Evolutionary conservation across 2,329 filamentous ascomycete species (phyloP).

Genomic region (Epichloe baconii): DNA sequence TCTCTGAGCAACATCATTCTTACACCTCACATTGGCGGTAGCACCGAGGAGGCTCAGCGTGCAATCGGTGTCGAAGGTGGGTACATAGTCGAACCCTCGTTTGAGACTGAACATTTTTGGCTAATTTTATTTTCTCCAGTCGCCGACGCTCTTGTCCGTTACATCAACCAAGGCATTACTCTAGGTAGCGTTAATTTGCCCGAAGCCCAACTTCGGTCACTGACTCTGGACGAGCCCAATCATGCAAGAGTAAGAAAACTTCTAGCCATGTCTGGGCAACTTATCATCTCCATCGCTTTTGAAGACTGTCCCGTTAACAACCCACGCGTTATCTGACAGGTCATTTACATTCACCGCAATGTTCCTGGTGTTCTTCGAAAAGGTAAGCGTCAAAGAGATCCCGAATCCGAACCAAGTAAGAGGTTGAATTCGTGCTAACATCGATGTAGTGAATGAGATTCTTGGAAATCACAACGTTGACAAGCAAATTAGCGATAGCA

Average conservation of each 20-base stretch:
- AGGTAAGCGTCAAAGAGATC: conserved; percentile 31
- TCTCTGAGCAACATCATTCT: conserved; percentile 84
- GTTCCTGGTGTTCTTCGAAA: conserved; percentile 86
- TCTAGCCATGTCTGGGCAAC: not conserved
- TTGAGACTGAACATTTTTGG: not conserved
- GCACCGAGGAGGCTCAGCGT: conserved; percentile 92
- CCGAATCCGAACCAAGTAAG: not conserved
- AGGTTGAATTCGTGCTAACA: not conserved
- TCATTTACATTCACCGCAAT: conserved; percentile 96
- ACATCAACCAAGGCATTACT: conserved; percentile 91
- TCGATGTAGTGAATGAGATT: conserved; percentile 68
- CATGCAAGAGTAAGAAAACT: conserved; percentile 56
- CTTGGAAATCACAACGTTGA: conserved; percentile 93
- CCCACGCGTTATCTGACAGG: conserved; percentile 23
- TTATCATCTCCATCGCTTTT: not conserved
- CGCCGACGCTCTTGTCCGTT: conserved; percentile 72
- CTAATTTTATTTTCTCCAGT: conserved; percentile 33
- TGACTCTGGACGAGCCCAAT: conserved; percentile 80
- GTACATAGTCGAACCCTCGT: conserved; percentile 4
- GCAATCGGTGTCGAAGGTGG: conserved; percentile 81
- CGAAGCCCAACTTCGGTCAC: conserved; percentile 80
- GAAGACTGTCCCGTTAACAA: conserved; percentile 8
- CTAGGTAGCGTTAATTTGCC: conserved; percentile 91
- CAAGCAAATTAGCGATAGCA: conserved; percentile 95
- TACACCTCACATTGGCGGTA: conserved; percentile 93